Percentiles rank a stretch among this genome's conserved stretches.
Evolutionary conservation across 202 grass and related monocot genomes (phyloP).

Genomic region (Eragrostis tef): DNA sequence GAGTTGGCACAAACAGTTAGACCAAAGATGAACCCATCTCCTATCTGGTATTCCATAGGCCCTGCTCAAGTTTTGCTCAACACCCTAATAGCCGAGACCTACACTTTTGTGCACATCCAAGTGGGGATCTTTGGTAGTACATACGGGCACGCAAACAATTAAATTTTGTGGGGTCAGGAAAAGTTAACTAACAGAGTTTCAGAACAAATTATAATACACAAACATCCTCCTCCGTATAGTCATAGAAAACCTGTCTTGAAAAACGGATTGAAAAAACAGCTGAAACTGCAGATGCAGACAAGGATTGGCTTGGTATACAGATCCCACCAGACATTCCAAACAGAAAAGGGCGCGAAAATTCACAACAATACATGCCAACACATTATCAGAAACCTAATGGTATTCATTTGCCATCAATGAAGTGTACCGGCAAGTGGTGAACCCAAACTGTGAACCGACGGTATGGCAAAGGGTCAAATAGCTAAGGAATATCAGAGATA

Average conservation of each 20-base stretch:
- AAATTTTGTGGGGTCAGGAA: neutral
- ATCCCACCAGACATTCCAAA: constrained; percentile 9
- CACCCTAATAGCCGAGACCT: neutral
- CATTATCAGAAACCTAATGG: neutral
- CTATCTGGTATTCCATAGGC: neutral
- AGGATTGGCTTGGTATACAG: neutral
- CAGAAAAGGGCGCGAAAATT: neutral
- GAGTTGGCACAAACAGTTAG: constrained; percentile 5
- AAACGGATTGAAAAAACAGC: neutral
- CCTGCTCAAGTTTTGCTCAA: neutral
- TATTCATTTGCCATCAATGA: neutral
- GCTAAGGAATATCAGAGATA: neutral
- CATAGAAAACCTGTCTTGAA: neutral
- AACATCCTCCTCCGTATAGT: neutral
- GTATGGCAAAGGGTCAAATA: neutral
- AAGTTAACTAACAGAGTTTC: neutral
- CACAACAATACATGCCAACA: neutral
- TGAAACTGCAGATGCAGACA: neutral
- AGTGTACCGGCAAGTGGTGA: neutral
- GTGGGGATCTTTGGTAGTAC: neutral
- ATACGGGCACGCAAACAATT: neutral
- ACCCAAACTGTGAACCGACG: neutral
- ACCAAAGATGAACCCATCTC: neutral
- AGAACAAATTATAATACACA: neutral
- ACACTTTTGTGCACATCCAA: neutral